A percentile compares a stretch with the other conserved stretches of the same genome.
phyloP scores from a whole-genome alignment of 768 basidiomycete genomes.

The Strobilomyces confusus region DNA sequence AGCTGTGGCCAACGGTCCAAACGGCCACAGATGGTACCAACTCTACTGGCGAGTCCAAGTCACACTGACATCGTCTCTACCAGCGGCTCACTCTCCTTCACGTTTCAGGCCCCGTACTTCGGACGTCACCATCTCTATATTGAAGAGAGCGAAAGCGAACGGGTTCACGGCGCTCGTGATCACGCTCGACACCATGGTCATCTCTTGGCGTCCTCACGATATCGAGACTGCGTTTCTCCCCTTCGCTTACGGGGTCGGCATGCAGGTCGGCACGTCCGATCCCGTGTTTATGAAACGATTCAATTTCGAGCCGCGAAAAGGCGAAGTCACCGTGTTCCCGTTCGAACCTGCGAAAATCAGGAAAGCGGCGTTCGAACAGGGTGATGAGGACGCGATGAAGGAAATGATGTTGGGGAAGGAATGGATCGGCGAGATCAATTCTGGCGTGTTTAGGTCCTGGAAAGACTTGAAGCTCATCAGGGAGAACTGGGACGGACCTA shows the following conservation, averaged over 20 bases:
- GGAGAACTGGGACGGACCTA: constrained; percentile 73
- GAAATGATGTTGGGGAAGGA: constrained; percentile 47
- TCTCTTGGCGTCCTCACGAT: constrained; percentile 80
- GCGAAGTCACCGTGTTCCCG: constrained; percentile 48
- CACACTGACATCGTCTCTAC: constrained; percentile 69
- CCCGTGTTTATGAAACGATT: constrained; percentile 71
- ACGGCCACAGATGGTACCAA: constrained; percentile 74
- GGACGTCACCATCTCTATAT: constrained; percentile 59
- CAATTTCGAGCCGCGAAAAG: constrained; percentile 40
- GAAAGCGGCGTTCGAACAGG: constrained; percentile 39
- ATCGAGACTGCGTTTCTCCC: constrained; percentile 62
- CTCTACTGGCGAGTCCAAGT: constrained; percentile 77
- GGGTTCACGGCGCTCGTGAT: constrained; percentile 73
- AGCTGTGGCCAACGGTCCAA: constrained; percentile 58
- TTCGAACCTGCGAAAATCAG: constrained; percentile 46
- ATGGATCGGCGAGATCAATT: constrained; percentile 62
- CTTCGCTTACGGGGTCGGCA: constrained; percentile 60
- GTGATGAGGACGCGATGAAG: constrained; percentile 42
- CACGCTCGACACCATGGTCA: constrained; percentile 68
- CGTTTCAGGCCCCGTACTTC: constrained; percentile 18
- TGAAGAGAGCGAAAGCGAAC: constrained; percentile 59
- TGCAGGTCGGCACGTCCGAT: constrained; percentile 66
- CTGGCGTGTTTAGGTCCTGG: constrained; percentile 64
- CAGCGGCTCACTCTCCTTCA: constrained; percentile 28
- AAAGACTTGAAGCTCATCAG: constrained; percentile 65